These are phyloP conservation scores for Beauveria pseudobassiana DNA, from an alignment of 2,329 filamentous ascomycete species.

Conservation along the genomic window DNA sequence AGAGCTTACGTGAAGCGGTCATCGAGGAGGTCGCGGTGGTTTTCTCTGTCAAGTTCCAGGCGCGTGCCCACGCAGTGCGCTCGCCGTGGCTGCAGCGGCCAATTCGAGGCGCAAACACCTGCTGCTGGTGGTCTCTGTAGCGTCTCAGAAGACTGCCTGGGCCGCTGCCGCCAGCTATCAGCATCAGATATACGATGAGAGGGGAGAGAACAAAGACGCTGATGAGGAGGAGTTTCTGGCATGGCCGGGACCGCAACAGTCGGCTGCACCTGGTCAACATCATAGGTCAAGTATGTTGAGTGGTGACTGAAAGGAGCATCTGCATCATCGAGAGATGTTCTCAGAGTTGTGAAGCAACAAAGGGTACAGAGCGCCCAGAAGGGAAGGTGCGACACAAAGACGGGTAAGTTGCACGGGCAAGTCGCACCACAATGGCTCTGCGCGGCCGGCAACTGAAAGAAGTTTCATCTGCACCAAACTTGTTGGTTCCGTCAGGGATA, in stretches of 20 bases:
- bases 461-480: too few species aligned
- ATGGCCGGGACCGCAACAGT: neutral
- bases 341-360: too few species aligned
- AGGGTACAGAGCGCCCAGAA: too few species aligned
- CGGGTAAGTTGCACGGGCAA: too few species aligned
- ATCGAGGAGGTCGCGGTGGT: neutral
- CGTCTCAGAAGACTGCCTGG: neutral
- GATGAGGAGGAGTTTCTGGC: neutral
- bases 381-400: too few species aligned
- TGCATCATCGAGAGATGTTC: too few species aligned
- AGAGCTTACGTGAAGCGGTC: neutral
- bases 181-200: neutral
- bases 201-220: neutral
- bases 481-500: too few species aligned
- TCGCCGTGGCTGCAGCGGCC: neutral
- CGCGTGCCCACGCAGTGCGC: neutral
- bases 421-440: too few species aligned
- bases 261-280: neutral
- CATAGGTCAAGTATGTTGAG: neutral
- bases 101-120: neutral
- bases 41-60: neutral
- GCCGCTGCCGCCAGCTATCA: neutral
- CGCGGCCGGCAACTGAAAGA: too few species aligned
- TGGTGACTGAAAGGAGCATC: neutral
- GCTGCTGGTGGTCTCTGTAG: neutral